Conservation (phyloP, 2,329 filamentous ascomycete genomes). For the Cadophora sp. region DNA sequence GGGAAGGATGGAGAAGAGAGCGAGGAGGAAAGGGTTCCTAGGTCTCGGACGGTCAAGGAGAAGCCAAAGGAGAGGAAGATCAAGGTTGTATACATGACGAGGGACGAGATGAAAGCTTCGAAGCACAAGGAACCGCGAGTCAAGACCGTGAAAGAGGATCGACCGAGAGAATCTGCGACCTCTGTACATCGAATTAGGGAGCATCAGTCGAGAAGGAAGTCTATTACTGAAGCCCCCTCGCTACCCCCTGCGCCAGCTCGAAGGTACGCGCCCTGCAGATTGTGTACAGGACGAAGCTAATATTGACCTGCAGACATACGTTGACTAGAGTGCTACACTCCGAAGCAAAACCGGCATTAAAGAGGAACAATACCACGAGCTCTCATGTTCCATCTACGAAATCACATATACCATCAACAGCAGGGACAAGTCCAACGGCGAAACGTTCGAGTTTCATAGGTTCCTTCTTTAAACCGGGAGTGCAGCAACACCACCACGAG, state of each 20-base stretch:
- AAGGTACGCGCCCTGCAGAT: conserved; percentile 32
- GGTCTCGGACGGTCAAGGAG: conserved; percentile 26
- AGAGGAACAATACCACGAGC: conserved; percentile 39
- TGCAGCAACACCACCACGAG: conserved; percentile 29
- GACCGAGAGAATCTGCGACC: conserved; percentile 25
- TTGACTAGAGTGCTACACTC: conserved; percentile 30
- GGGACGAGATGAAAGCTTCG: conserved; percentile 31
- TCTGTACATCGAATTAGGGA: conserved; percentile 33
- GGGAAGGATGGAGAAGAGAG: conserved; percentile 33
- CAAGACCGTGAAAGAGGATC: conserved; percentile 22
- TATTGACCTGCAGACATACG: conserved; percentile 30
- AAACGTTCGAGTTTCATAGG: conserved; percentile 32
- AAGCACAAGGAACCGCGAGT: conserved; percentile 31
- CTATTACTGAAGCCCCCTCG: conserved; percentile 29
- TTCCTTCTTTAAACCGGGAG: conserved; percentile 14
- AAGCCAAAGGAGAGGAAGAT: conserved; percentile 38
- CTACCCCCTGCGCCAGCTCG: conserved; percentile 33
- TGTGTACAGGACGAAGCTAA: conserved; percentile 13
- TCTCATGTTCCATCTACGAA: conserved; percentile 33
- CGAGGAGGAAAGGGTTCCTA: conserved; percentile 17
- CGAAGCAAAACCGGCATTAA: conserved; percentile 29
- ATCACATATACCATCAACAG: conserved; percentile 28
- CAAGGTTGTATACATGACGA: conserved; percentile 38
- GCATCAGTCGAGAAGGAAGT: conserved; percentile 35
- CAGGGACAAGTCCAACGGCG: conserved; percentile 30